phyloP scores from a whole-genome alignment of 768 basidiomycete genomes.

The Lentinula sp. region DNA sequence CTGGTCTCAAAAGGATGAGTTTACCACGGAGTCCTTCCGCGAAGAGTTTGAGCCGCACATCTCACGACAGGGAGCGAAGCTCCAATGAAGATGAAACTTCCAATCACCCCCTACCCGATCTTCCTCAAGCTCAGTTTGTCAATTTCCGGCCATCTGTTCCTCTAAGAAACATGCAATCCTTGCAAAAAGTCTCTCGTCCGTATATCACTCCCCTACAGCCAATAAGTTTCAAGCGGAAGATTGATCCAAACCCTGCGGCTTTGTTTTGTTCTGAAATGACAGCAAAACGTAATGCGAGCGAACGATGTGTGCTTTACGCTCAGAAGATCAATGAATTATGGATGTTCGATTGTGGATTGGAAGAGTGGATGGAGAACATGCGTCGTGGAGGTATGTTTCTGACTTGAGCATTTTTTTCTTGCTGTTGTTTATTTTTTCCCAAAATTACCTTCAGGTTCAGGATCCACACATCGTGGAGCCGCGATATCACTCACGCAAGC shows the following conservation, averaged over 20 bases:
- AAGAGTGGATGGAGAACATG: slow-evolving; percentile 64
- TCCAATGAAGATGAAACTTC: background rate
- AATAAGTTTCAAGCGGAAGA: background rate
- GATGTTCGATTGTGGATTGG: slow-evolving; percentile 67
- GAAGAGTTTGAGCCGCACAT: background rate
- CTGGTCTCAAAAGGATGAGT: slow-evolving; percentile 43
- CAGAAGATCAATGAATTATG: slow-evolving; percentile 80
- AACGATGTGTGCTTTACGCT: slow-evolving; percentile 70
- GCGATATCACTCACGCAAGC: background rate
- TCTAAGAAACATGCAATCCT: background rate
- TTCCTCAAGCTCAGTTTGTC: background rate
- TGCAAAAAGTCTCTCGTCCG: background rate
- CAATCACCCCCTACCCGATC: background rate
- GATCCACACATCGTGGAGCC: background rate
- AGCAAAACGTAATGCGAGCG: slow-evolving; percentile 46
- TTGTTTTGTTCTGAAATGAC: slow-evolving; percentile 67
- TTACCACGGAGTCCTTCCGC: slow-evolving; percentile 5
- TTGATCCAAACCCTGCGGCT: slow-evolving; percentile 48
- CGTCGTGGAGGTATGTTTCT: slow-evolving; percentile 45
- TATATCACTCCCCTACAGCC: background rate
- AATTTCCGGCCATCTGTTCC: background rate
- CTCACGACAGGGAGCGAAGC: slow-evolving; percentile 2
- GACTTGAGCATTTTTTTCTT: background rate
- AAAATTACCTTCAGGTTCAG: background rate
- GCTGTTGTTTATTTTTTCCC: slow-evolving; percentile 5